Evolutionary conservation across 768 basidiomycete genomes (phyloP).

Genomic region (Boletus edulis): DNA sequence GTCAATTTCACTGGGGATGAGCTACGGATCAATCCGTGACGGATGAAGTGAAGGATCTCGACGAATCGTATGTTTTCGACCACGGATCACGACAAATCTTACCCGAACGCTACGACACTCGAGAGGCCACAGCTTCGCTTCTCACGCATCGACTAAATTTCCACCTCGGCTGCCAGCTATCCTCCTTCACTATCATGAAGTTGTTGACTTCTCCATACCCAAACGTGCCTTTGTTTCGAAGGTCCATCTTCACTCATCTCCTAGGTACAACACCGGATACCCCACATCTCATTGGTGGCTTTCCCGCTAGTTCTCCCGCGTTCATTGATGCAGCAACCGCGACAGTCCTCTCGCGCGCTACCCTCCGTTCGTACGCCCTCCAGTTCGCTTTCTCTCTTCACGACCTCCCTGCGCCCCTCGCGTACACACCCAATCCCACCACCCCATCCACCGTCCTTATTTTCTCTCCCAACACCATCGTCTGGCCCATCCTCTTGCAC

Average conservation of each 20-base stretch:
- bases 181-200: slow-evolving; percentile 14
- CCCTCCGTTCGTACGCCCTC: slow-evolving; percentile 52
- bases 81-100: no score
- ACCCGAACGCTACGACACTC: no score
- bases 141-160: no score
- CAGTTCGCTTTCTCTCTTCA: slow-evolving; percentile 58
- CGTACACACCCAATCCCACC: slow-evolving; percentile 46
- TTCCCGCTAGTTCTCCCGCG: slow-evolving; percentile 45
- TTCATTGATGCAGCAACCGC: slow-evolving; percentile 68
- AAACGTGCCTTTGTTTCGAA: slow-evolving; percentile 18
- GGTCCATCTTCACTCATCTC: slow-evolving; percentile 33
- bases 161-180: no score
- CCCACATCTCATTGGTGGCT: slow-evolving; percentile 38
- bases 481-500: slow-evolving; percentile 48
- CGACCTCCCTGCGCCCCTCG: slow-evolving; percentile 41
- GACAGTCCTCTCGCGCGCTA: slow-evolving; percentile 51
- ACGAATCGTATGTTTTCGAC: no score
- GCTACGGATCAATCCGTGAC: no score
- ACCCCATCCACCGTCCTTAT: slow-evolving; percentile 50
- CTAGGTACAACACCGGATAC: slow-evolving; percentile 16
- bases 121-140: no score
- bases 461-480: slow-evolving; percentile 66
- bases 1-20: no score
- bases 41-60: no score
- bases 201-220: slow-evolving; percentile 21